These are phyloP conservation scores for Falciphora oryzae DNA, from an alignment of 2,329 filamentous ascomycete genomes.

Conservation along the genomic window DNA sequence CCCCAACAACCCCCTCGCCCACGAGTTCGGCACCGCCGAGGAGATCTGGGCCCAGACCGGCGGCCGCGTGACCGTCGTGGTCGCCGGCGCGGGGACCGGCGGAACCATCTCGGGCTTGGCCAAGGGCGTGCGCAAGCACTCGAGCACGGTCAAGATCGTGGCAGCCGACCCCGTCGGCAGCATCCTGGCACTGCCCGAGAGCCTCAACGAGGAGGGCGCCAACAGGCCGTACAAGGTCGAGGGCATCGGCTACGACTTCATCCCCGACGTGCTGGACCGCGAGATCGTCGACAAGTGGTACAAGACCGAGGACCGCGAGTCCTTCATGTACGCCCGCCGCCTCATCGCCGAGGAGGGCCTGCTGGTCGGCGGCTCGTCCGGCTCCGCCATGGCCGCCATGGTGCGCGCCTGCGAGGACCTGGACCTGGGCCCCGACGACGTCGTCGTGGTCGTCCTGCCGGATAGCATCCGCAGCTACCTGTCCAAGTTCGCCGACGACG, in stretches of 20 bases:
- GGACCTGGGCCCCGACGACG: slow-evolving; percentile 73
- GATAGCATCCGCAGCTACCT: slow-evolving; percentile 97
- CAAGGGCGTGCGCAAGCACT: slow-evolving; percentile 81
- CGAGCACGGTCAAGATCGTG: slow-evolving; percentile 76
- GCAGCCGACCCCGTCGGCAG: slow-evolving; percentile 91
- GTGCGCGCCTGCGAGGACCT: slow-evolving; percentile 72
- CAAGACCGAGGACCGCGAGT: slow-evolving; percentile 91
- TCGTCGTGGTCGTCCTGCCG: slow-evolving; percentile 84
- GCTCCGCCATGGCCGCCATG: slow-evolving; percentile 81
- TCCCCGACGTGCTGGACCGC: slow-evolving; percentile 86
- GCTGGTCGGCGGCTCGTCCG: slow-evolving; percentile 87
- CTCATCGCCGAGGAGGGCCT: slow-evolving; percentile 93
- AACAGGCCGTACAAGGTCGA: slow-evolving; percentile 96
- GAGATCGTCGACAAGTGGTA: slow-evolving; percentile 87
- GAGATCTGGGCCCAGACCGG: slow-evolving; percentile 92
- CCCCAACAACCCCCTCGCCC: slow-evolving; percentile 82
- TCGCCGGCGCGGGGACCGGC: slow-evolving; percentile 91
- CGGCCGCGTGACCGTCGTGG: slow-evolving; percentile 73
- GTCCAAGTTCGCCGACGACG: slow-evolving; percentile 97
- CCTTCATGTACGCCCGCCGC: slow-evolving; percentile 83
- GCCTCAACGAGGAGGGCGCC: slow-evolving; percentile 70
- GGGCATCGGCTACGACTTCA: slow-evolving; percentile 97
- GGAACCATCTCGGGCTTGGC: slow-evolving; percentile 92
- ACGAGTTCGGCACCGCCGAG: slow-evolving; percentile 90
- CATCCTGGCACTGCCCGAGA: slow-evolving; percentile 76